Evolutionary conservation across 1,284 basidiomycete species (phyloP).

Genomic region (Fereydounia khargensis): DNA sequence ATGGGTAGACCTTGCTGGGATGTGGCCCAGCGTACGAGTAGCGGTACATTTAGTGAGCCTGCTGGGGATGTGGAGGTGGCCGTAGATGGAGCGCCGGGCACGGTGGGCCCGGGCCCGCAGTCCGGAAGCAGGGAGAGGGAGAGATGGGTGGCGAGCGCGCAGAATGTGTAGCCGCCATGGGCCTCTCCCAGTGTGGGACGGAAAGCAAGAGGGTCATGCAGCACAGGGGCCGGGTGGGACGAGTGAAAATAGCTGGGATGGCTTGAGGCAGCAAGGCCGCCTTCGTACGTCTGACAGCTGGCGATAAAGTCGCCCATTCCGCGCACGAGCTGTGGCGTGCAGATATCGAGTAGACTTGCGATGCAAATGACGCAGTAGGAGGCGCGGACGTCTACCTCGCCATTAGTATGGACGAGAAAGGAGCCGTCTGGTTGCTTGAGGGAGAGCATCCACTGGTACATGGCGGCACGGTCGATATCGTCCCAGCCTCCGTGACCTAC

Average conservation of each 20-base stretch:
- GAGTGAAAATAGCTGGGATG: constrained; percentile 63
- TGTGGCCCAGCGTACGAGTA: constrained; percentile 76
- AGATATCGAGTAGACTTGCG: constrained; percentile 72
- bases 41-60: constrained; percentile 65
- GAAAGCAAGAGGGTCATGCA: constrained; percentile 53
- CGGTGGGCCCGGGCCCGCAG: constrained; percentile 1
- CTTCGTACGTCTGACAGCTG: constrained; percentile 95
- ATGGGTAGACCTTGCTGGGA: constrained; percentile 79
- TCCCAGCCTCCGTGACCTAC: constrained; percentile 55
- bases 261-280: constrained; percentile 84
- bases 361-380: constrained; percentile 73
- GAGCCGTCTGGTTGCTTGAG: constrained; percentile 92
- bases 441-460: constrained; percentile 87
- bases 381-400: constrained; percentile 88
- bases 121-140: constrained; percentile 66
- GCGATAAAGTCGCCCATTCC: constrained; percentile 61
- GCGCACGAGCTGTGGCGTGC: constrained; percentile 79
- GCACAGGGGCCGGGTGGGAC: constrained; percentile 7
- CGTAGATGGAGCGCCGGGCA: neutral
- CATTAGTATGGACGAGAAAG: constrained; percentile 81
- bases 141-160: constrained; percentile 80
- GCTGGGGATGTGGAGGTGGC: neutral
- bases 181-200: constrained; percentile 79
- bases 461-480: constrained; percentile 61
- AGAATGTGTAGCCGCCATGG: constrained; percentile 96